A percentile compares a stretch with the other conserved stretches of the same genome.
phyloP scores from a whole-genome alignment of 2,329 filamentous ascomycete genomes.

The Calonectria crousiana region DNA sequence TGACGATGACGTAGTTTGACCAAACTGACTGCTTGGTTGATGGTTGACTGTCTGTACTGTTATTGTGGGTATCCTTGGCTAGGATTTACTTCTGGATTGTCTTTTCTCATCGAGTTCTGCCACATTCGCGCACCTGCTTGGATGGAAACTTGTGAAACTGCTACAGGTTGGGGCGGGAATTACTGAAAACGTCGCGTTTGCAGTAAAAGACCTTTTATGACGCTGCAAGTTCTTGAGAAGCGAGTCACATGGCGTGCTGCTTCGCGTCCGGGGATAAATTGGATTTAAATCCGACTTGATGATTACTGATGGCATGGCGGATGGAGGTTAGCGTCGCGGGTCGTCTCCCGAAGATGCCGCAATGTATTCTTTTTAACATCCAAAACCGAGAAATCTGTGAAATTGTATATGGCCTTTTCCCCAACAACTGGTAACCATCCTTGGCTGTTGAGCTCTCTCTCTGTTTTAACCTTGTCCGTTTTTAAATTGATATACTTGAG shows the following conservation, averaged over 20 bases:
- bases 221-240: neutral
- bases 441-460: neutral
- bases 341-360: neutral
- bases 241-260: neutral
- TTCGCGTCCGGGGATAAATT: neutral
- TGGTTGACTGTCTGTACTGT: neutral
- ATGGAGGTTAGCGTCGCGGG: neutral
- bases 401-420: neutral
- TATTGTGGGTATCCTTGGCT: neutral
- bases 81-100: neutral
- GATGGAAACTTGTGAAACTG: neutral
- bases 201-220: neutral
- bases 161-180: neutral
- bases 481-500: neutral
- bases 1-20: slow-evolving; percentile 29
- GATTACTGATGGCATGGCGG: neutral
- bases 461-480: neutral
- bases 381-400: neutral
- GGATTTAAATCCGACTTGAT: neutral
- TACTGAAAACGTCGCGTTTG: neutral
- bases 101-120: neutral
- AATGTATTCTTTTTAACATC: neutral
- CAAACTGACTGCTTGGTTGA: neutral
- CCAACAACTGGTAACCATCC: neutral
- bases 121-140: neutral